Evolutionary conservation across 2,329 filamentous ascomycete species (phyloP).

Genomic region (Cladophialophora psammophila): DNA sequence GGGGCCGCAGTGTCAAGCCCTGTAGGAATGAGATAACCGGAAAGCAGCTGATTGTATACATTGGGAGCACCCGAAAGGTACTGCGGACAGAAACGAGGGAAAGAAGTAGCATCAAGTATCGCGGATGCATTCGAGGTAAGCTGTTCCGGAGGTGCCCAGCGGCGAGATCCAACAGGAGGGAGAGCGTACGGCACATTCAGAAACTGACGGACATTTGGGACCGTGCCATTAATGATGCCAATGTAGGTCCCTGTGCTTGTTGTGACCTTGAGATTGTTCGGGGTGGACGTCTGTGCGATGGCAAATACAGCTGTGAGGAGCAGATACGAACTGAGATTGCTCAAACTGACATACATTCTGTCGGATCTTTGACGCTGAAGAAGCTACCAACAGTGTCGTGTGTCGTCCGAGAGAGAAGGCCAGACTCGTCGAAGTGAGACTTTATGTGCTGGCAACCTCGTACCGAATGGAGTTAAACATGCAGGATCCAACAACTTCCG

Average conservation of each 20-base stretch:
- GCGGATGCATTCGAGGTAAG: neutral
- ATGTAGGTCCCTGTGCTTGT: conserved; percentile 40
- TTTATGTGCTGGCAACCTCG: too few species aligned
- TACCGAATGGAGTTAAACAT: too few species aligned
- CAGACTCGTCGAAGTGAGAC: too few species aligned
- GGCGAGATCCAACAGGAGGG: conserved; percentile 43
- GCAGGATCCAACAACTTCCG: too few species aligned
- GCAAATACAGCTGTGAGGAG: too few species aligned
- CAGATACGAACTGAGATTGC: too few species aligned
- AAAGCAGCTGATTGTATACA: neutral
- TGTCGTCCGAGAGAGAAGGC: too few species aligned
- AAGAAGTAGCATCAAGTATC: neutral
- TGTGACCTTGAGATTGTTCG: neutral
- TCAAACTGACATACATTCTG: too few species aligned
- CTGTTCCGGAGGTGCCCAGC: conserved; percentile 43
- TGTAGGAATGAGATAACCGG: neutral
- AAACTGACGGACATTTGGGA: conserved; percentile 49
- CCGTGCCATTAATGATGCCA: conserved; percentile 45
- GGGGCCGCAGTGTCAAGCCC: conserved; percentile 37
- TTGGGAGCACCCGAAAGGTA: neutral
- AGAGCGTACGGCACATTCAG: conserved; percentile 50
- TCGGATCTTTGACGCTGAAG: too few species aligned
- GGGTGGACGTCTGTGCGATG: too few species aligned
- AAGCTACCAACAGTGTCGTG: too few species aligned
- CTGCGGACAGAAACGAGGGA: neutral